Conservation (phyloP, 129 eudicot genomes). For the Kitagawia praeruptora region DNA sequence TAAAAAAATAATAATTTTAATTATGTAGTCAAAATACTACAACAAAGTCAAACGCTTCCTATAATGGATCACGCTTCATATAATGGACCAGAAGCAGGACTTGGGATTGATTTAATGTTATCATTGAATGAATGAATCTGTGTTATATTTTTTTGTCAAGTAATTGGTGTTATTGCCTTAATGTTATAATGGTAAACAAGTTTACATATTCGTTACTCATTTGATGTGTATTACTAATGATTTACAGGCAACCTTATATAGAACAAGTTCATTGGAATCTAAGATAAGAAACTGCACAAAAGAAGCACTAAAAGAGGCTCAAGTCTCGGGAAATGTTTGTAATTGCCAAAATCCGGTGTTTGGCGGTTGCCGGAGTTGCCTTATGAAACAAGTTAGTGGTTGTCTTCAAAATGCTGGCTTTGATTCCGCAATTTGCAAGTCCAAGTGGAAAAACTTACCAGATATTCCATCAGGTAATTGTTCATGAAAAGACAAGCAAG, state of each 20-base stretch:
- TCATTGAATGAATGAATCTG: no score
- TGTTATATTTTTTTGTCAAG: no score
- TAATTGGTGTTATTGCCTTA: not conserved
- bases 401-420: constrained; percentile 56
- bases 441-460: constrained; percentile 64
- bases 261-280: constrained; percentile 67
- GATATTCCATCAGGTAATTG: constrained; percentile 70
- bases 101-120: not conserved
- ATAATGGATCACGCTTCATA: no score
- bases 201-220: not conserved
- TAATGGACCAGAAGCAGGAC: no score
- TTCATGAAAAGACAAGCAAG: not conserved
- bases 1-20: no score
- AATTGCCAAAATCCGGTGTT: constrained; percentile 35
- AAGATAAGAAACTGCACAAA: constrained; percentile 52
- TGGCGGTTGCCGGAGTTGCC: constrained; percentile 61
- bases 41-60: no score
- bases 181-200: no score
- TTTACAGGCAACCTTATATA: constrained; percentile 45
- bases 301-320: constrained; percentile 46
- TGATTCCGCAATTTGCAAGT: constrained; percentile 68
- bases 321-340: constrained; percentile 31
- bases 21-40: no score
- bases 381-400: constrained; percentile 43
- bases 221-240: not conserved